Base-by-base conservation (phyloP, 176 grass and related monocot genomes). In the Carex myosuroides region DNA sequence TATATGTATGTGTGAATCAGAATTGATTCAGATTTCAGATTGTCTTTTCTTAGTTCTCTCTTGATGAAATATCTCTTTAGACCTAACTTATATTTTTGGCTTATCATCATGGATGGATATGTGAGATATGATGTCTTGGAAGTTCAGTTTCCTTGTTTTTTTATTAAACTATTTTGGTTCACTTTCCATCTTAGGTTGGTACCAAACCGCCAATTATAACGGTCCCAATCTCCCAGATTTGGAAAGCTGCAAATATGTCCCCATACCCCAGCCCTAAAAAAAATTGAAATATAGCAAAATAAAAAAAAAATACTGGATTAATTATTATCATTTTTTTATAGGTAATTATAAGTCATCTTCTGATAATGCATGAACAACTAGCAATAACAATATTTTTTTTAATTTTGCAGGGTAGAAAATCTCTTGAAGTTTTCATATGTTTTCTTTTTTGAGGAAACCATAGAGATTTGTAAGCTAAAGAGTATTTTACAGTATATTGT, bases 151-250 rank as follows among this genome's bases (percentile, higher is more conserved):
- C 33, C 10, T 50, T 44, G 13, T 78, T 56, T 70, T 33, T 13
- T 60, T 61, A 10, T 26, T 46, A 48, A 14, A 53, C 46, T 81
- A 60, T 64, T 79, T 62, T 81, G 9, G 79, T 81, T 39, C 60
- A 44, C 60, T 64, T 64, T 64, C 79, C 58, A 63, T 81, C 60
- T 44, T 62, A 80, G 78, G 70, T 75, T 75, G 70, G 70, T 53
- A 53, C 42, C 70, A 75, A 73, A 75, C 70, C 20, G 70, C 70
- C 70, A 53, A 29, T 50, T 22, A 76, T 77, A 77, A 57, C 50
- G 48, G 73, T 56, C 46, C 73, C 73, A 55, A 0, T 64, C 10
- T 64, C 21, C 46, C 14, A 79, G 4, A 79, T 58, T 17, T 79
- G 75, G 75, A 5, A 58, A 79, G 29, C 13, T 56, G 41, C 24